Evolutionary conservation across 176 grass and related monocot species (phyloP), one percentile per base, ranked within the genome.

Genomic region (Phragmites australis): DNA sequence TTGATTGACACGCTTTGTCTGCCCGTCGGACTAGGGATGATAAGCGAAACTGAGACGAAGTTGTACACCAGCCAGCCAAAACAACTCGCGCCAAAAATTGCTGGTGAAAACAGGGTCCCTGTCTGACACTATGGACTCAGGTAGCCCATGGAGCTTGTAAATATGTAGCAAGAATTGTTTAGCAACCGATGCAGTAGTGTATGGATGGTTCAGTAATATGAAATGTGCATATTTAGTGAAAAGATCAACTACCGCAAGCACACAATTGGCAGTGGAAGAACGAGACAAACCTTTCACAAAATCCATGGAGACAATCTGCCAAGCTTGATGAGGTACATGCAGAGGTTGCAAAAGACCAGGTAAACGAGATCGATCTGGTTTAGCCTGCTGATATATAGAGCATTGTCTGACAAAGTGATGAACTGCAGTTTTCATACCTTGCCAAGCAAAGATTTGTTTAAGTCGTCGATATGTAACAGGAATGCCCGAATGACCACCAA

Each of bases 131-230:
- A n/a, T n/a, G n/a, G n/a, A n/a, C n/a, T n/a, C n/a, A n/a, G n/a
- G n/a, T n/a, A n/a, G n/a, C n/a, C n/a, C n/a, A n/a, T n/a, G n/a
- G 1, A 55, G 19, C 0, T 2, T 8, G 10, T 55, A 55, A 0
- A 55, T 8, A 0, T 55, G 18, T 1, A 0, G 1, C 0, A 55
- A 9, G 1, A 55, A 55, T 0, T 1, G 0, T 21, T 23, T n/a
- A 4, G 52, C 52, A 0, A 51, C 52, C 3, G 19, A 0, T 0
- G 6, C 2, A 23, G 52, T 2, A 0, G 52, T 55, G 6, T 22
- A 55, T 0, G 52, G 52, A 23, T 55, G 52, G 1, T 1, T 4
- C 1, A 52, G 50, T 1, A 15, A 1, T 6, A 52, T 7, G 18
- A 52, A n/a, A 6, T 52, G 50, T 7, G 18, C 50, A 52, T 52